These are phyloP conservation scores for Cenococcum geophilum DNA, from an alignment of 495 filamentous ascomycete species.

Conservation along the genomic window DNA sequence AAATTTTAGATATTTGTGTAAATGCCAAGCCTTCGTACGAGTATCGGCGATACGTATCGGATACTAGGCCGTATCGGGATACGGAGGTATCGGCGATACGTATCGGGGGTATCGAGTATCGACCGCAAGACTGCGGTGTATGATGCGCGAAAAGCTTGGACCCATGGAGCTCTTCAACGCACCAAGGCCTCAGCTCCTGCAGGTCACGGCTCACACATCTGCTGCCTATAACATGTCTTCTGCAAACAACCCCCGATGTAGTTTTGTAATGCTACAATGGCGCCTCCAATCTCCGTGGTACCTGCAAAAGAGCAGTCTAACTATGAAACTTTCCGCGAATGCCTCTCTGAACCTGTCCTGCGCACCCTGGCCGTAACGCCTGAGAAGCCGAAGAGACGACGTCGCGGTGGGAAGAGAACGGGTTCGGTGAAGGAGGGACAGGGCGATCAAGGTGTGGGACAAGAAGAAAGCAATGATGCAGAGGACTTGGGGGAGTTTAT, in stretches of 20 bases:
- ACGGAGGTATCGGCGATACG: too few species aligned
- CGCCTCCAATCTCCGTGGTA: conserved; percentile 18
- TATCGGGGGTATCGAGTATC: too few species aligned
- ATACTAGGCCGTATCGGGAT: too few species aligned
- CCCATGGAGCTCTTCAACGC: background rate
- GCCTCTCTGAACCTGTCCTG: conserved; percentile 53
- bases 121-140: too few species aligned
- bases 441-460: conserved; percentile 28
- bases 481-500: conserved; percentile 72
- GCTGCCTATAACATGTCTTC: conserved; percentile 3
- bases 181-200: background rate
- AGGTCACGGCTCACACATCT: background rate
- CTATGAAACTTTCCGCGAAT: conserved; percentile 66
- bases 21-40: too few species aligned
- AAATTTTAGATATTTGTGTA: too few species aligned
- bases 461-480: conserved; percentile 40
- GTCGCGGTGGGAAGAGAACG: conserved; percentile 32
- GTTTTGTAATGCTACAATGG: conserved; percentile 3
- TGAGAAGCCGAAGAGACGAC: conserved; percentile 43
- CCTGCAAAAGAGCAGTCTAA: conserved; percentile 45
- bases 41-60: too few species aligned
- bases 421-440: background rate
- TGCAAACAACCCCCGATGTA: background rate
- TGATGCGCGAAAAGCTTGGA: too few species aligned
- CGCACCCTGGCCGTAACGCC: conserved; percentile 45